phyloP scores from a whole-genome alignment of 2,329 filamentous ascomycete species.

The Nigrospora osmanthi region DNA sequence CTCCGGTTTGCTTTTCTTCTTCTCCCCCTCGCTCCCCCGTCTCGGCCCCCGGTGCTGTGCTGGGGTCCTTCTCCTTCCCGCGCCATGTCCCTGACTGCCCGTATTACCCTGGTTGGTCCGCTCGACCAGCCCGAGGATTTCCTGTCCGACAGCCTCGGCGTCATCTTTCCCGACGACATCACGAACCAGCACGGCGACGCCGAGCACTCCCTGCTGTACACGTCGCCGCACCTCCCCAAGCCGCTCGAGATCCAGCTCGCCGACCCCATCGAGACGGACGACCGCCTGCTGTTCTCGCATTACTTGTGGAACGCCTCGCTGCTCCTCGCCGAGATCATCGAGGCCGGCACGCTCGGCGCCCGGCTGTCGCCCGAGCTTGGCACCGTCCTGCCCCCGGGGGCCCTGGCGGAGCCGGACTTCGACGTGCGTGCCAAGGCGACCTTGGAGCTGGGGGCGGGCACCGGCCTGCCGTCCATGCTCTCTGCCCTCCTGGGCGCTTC shows the following conservation, averaged over 20 bases:
- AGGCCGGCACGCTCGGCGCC: constrained; percentile 33
- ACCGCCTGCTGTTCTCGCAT: constrained; percentile 58
- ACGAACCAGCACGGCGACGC: constrained; percentile 59
- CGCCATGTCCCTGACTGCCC: constrained; percentile 40
- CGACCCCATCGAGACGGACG: constrained; percentile 41
- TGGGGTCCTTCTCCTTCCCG: too few relatives aligned
- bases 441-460: constrained; percentile 63
- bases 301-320: constrained; percentile 65
- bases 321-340: constrained; percentile 46
- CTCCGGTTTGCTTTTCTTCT: too few relatives aligned
- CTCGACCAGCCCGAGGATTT: constrained; percentile 47
- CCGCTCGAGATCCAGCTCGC: constrained; percentile 36
- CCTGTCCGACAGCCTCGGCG: constrained; percentile 48
- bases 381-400: neutral
- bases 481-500: constrained; percentile 36
- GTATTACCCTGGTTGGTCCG: constrained; percentile 31
- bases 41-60: too few relatives aligned
- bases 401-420: constrained; percentile 21
- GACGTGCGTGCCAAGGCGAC: constrained; percentile 42
- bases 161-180: constrained; percentile 62
- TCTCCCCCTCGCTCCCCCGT: too few relatives aligned
- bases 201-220: constrained; percentile 50
- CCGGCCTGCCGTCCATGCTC: constrained; percentile 44
- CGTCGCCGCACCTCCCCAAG: constrained; percentile 39
- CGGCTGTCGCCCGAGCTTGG: neutral